These are phyloP conservation scores for Raphanus raphanistrum DNA, from an alignment of 345 rosid species.

Conservation along the genomic window DNA sequence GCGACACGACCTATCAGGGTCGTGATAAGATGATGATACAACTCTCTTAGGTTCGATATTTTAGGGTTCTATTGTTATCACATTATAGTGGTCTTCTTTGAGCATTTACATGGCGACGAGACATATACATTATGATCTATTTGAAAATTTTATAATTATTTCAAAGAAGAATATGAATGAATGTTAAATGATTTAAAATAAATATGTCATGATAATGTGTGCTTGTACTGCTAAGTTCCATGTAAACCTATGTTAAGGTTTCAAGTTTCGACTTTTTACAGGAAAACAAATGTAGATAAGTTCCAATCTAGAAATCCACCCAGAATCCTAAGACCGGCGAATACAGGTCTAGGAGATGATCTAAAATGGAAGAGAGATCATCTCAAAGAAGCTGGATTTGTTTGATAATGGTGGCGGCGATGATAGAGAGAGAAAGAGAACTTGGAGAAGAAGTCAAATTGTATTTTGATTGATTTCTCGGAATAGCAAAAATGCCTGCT, in stretches of 20 bases:
- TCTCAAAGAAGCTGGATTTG: background rate
- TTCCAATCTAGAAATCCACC: background rate
- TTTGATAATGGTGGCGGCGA: background rate
- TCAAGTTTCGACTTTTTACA: background rate
- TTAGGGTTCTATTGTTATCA: background rate
- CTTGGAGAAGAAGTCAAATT: background rate
- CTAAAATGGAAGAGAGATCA: background rate
- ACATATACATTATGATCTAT: slow-evolving; percentile 5
- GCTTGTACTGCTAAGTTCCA: background rate
- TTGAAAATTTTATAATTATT: background rate
- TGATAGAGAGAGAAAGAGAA: background rate
- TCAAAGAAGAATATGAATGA: background rate
- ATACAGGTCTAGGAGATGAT: background rate
- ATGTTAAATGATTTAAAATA: background rate
- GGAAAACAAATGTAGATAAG: background rate
- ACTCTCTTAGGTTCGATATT: slow-evolving; percentile 6
- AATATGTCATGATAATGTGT: background rate
- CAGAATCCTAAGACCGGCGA: background rate
- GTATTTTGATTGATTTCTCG: background rate
- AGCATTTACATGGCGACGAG: slow-evolving; percentile 32
- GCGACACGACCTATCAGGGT: slow-evolving; percentile 30
- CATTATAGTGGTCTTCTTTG: background rate
- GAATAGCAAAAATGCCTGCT: background rate
- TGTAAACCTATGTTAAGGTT: background rate
- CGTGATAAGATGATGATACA: slow-evolving; percentile 15